phyloP scores from a whole-genome alignment of 1,284 basidiomycete genomes.

The Cutaneotrichosporon cavernicola region DNA sequence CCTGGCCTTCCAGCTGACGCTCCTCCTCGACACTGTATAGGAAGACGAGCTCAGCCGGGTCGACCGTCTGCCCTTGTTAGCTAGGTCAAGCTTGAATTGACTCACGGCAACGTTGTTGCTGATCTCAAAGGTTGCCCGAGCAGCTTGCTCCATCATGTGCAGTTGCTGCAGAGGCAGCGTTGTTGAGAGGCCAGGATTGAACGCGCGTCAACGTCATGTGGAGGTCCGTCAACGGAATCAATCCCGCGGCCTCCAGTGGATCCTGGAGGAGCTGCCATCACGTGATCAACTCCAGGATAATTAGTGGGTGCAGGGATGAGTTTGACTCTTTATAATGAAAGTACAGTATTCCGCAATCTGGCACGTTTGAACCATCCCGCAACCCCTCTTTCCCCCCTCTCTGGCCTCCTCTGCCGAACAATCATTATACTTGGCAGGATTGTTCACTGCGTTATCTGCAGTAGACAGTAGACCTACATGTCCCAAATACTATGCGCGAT shows the following conservation, averaged over 20 bases:
- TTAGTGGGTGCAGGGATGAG: too few species aligned
- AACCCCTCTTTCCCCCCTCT: not conserved
- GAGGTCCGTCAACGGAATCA: not conserved
- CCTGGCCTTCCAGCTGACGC: slow-evolving; percentile 65
- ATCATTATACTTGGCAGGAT: not conserved
- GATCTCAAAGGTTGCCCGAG: slow-evolving; percentile 78
- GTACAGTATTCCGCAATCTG: not conserved
- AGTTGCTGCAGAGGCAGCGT: not conserved
- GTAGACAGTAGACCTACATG: too few species aligned
- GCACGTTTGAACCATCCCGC: not conserved
- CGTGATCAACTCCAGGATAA: too few species aligned
- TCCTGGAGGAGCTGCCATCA: not conserved
- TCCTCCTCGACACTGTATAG: slow-evolving; percentile 74
- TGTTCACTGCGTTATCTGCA: not conserved
- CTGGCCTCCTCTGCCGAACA: not conserved
- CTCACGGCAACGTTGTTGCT: slow-evolving; percentile 66
- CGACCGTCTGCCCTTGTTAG: slow-evolving; percentile 29
- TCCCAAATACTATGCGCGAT: too few species aligned
- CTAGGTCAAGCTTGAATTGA: not conserved
- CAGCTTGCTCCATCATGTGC: slow-evolving; percentile 49
- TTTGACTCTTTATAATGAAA: too few species aligned
- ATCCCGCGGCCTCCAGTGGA: not conserved
- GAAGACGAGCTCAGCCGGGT: slow-evolving; percentile 69
- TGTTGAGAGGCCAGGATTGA: not conserved
- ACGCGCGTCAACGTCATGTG: slow-evolving; percentile 8